phyloP scores from a whole-genome alignment of 228 moss, liverwort and hornwort species.

The Sphagnum magellanicum region DNA sequence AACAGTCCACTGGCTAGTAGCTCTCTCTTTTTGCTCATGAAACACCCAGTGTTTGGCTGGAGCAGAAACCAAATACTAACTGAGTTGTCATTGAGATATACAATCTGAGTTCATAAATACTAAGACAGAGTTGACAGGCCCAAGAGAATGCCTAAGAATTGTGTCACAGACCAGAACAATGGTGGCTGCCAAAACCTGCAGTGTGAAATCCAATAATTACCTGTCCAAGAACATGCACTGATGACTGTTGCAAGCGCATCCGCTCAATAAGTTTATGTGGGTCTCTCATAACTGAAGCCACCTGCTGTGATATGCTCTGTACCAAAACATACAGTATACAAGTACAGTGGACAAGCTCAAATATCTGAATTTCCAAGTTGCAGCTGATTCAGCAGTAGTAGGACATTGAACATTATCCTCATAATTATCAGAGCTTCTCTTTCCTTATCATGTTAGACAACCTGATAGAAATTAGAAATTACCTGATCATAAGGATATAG shows the following conservation, averaged over 20 bases:
- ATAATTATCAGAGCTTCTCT: too few relatives aligned
- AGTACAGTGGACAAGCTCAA: too few relatives aligned
- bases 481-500: too few relatives aligned
- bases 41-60: too few relatives aligned
- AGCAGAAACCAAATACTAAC: too few relatives aligned
- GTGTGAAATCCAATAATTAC: neutral
- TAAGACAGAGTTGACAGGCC: neutral
- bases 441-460: too few relatives aligned
- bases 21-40: too few relatives aligned
- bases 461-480: too few relatives aligned
- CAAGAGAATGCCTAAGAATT: neutral
- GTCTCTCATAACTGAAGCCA: constrained; percentile 63
- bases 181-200: neutral
- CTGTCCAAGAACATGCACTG: constrained; percentile 43
- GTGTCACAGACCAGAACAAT: neutral
- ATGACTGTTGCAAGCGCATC: constrained; percentile 46
- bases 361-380: too few relatives aligned
- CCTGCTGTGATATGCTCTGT: constrained; percentile 88
- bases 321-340: neutral
- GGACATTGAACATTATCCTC: too few relatives aligned
- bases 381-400: too few relatives aligned
- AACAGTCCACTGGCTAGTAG: neutral
- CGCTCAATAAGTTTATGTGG: constrained; percentile 61
- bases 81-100: too few relatives aligned
- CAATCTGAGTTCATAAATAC: neutral